Percentiles rank a stretch among this genome's conserved stretches.
Conservation (phyloP, 345 rosid genomes). For the Sisymbrium irio region DNA sequence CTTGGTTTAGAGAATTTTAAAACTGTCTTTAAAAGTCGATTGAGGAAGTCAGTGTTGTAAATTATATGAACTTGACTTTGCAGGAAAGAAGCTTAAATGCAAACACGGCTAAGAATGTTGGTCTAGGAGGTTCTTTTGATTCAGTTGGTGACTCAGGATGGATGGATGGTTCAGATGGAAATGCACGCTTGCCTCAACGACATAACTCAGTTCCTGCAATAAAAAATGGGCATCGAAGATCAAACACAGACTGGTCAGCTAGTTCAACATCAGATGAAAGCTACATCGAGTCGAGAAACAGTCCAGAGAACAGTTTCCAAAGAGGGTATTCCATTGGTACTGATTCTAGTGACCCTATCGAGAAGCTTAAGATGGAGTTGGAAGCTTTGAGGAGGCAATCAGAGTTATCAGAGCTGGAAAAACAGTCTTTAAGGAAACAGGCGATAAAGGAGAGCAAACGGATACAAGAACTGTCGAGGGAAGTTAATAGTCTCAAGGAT, state of each 20-base stretch:
- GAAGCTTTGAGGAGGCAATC: constrained; percentile 58
- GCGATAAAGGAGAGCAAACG: constrained; percentile 61
- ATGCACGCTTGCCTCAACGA: constrained; percentile 30
- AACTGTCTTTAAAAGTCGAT: neutral
- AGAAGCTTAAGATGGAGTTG: constrained; percentile 61
- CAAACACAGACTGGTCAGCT: constrained; percentile 91
- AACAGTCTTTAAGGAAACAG: constrained; percentile 82
- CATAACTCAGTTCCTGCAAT: constrained; percentile 50
- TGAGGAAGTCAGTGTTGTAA: neutral
- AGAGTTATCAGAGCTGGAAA: constrained; percentile 75
- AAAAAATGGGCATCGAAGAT: constrained; percentile 49
- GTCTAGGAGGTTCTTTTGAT: constrained; percentile 43
- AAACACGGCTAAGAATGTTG: constrained; percentile 27
- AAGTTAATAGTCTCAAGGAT: constrained; percentile 48
- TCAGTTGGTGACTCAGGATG: constrained; percentile 40
- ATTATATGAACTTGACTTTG: neutral
- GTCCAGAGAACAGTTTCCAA: constrained; percentile 50
- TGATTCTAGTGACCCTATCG: constrained; percentile 51
- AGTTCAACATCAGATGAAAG: constrained; percentile 88
- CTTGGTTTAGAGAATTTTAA: constrained; percentile 37
- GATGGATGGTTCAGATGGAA: constrained; percentile 35
- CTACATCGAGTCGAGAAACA: constrained; percentile 56
- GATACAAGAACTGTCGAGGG: constrained; percentile 60
- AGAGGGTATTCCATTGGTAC: constrained; percentile 45
- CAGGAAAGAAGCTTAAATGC: constrained; percentile 49